Conservation (phyloP, 495 filamentous ascomycete genomes). For the Penicillium diatomitis region DNA sequence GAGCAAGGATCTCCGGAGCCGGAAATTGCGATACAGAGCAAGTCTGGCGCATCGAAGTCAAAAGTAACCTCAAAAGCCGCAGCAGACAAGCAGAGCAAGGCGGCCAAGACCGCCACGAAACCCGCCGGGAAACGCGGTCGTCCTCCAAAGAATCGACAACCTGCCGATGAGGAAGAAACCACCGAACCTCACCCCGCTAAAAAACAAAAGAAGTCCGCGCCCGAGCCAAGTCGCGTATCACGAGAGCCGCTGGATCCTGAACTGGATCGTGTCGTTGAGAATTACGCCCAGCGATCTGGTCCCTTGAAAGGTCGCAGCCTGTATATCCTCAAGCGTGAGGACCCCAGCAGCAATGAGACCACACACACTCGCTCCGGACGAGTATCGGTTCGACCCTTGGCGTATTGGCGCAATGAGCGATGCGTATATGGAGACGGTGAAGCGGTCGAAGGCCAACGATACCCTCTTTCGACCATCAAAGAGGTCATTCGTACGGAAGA, state of each 20-base stretch:
- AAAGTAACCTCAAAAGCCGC: conserved; percentile 7
- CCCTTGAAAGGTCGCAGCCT: conserved; percentile 51
- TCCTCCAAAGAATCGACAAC: conserved; percentile 21
- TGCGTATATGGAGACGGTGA: conserved; percentile 57
- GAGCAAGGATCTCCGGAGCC: conserved; percentile 3
- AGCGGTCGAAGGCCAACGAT: conserved; percentile 40
- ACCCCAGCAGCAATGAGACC: conserved; percentile 40
- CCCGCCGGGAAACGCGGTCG: conserved; percentile 25
- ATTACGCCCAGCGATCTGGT: conserved; percentile 35
- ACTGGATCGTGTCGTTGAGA: conserved; percentile 32
- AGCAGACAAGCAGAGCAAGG: conserved; percentile 5
- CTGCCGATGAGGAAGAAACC: conserved; percentile 11
- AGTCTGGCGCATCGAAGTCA: conserved; percentile 4
- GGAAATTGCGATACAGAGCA: conserved; percentile 1
- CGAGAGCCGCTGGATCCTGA: conserved; percentile 23
- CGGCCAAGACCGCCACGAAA: conserved; percentile 6
- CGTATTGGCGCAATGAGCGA: conserved; percentile 79
- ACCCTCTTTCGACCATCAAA: conserved; percentile 56
- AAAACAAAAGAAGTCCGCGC: conserved; percentile 22
- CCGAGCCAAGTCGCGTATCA: neutral
- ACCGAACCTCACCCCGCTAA: conserved; percentile 25
- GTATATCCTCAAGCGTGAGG: conserved; percentile 62
- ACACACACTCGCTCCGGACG: conserved; percentile 48
- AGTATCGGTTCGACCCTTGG: conserved; percentile 61
- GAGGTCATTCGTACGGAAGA: conserved; percentile 69